phyloP scores from a whole-genome alignment of 2,329 filamentous ascomycete genomes.

The Orbilia oligospora region DNA sequence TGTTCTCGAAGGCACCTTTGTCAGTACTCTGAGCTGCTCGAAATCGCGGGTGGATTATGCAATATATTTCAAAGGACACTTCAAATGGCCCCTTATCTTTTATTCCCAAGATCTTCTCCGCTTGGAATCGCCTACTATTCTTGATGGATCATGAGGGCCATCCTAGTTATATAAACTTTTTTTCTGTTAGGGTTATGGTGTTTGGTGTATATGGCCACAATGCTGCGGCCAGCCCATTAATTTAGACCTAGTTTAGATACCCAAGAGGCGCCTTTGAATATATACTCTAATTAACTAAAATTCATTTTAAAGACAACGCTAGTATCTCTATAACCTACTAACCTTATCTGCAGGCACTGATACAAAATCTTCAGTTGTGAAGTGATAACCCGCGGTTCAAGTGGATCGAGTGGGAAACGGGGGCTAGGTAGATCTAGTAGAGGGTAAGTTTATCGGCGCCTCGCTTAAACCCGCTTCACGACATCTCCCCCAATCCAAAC shows the following conservation, averaged over 20 bases:
- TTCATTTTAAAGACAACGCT: not conserved
- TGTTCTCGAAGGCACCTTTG: not conserved
- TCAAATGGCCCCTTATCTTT: no score
- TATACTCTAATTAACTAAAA: no score
- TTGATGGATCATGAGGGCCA: not conserved
- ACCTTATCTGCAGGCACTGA: no score
- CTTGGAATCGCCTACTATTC: no score
- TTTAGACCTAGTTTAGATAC: slow-evolving; percentile 1
- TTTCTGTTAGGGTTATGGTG: slow-evolving; percentile 3
- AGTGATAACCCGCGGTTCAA: not conserved
- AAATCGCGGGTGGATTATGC: no score
- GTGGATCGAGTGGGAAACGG: not conserved
- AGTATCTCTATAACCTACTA: no score
- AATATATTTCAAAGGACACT: no score
- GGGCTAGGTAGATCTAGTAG: not conserved
- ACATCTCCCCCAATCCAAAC: not conserved
- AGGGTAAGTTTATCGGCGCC: not conserved
- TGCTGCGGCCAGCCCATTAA: not conserved
- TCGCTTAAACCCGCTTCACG: slow-evolving; percentile 9
- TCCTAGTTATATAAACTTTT: not conserved
- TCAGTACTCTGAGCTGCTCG: not conserved
- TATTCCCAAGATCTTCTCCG: no score
- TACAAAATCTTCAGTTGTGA: not conserved
- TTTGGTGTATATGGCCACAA: not conserved
- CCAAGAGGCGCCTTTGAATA: not conserved